Conservation (phyloP, 2,329 filamentous ascomycete species). For the Cladosporium sp. region DNA sequence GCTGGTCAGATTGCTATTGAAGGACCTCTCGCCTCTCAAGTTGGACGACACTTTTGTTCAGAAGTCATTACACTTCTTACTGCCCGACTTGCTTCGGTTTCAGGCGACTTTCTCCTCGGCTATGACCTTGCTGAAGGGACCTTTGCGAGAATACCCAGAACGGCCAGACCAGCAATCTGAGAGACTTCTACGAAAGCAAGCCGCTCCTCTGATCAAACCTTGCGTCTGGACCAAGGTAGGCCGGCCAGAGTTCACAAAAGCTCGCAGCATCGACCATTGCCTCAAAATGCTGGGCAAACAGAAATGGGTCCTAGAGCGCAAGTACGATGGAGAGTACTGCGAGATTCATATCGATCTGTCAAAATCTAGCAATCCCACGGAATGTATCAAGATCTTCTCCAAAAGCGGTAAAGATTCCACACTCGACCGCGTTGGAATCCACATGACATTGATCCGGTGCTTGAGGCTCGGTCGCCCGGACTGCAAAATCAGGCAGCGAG, state of each 20-base stretch:
- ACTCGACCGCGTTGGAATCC: slow-evolving; percentile 59
- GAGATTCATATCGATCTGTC: slow-evolving; percentile 76
- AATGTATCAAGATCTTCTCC: slow-evolving; percentile 75
- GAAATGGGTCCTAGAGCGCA: slow-evolving; percentile 70
- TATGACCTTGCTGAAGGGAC: slow-evolving; percentile 49
- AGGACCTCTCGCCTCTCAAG: slow-evolving; percentile 65
- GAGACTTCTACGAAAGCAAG: slow-evolving; percentile 32
- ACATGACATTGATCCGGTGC: slow-evolving; percentile 60
- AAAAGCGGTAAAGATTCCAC: slow-evolving; percentile 92
- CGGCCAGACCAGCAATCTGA: slow-evolving; percentile 32
- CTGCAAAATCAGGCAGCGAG: slow-evolving; percentile 59
- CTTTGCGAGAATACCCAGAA: slow-evolving; percentile 36
- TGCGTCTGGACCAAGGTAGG: slow-evolving; percentile 43
- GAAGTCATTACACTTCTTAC: slow-evolving; percentile 60
- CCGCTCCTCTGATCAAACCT: slow-evolving; percentile 36
- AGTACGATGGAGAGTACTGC: slow-evolving; percentile 83
- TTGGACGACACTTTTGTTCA: slow-evolving; percentile 58
- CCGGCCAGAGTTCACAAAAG: slow-evolving; percentile 43
- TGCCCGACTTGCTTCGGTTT: slow-evolving; percentile 67
- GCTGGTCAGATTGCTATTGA: slow-evolving; percentile 76
- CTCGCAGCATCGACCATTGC: slow-evolving; percentile 64
- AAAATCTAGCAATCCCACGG: slow-evolving; percentile 35
- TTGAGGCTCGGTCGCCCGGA: slow-evolving; percentile 56
- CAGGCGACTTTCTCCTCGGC: slow-evolving; percentile 64
- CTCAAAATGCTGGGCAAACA: slow-evolving; percentile 57